Evolutionary conservation across 169 alveolate genomes (phyloP), one percentile per base, ranked within the genome.

Genomic region (Toxoplasma gondii): DNA sequence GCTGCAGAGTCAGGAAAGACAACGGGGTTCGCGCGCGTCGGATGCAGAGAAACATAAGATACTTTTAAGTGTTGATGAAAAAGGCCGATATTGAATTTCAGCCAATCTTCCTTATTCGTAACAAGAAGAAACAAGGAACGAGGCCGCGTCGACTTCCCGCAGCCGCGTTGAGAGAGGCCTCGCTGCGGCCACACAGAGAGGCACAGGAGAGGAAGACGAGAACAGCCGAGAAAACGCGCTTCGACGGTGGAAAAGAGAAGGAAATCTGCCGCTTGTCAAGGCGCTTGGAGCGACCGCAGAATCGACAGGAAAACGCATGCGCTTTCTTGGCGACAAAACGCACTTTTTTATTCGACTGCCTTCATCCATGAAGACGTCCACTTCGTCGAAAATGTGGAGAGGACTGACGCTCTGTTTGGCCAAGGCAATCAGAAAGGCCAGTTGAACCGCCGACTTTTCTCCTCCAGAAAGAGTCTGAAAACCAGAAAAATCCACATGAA

Each of bases 291-390:
- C n/a, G n/a, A n/a, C 58, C 58, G 12, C 58, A 49, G 58, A 12
- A 49, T 4, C 4, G 12, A 49, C 58, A 49, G 58, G 58, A 12
- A 49, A 49, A 49, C 4, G 22, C 4, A 12, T 7, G 12, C 58
- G 58, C 4, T 12, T 49, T 34, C 39, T 34, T 34, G 43, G 9
- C 38, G 86, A 7, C 45, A 19, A 78, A 39, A 43, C 74, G 38
- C 34, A 90, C 93, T 90, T 90, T 70, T 70, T 91, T 12, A 91
- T 36, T 31, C 94, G 84, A 53, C 39, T 91, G n/a, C 82, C 43
- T 36, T 91, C 94, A 36, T 91, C 94, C 94, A 91, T 91, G 91
- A 91, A 91, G 49, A 91, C 94, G 87, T 91, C 94, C 9, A 91
- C 83, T 44, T 91, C 94, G 41, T 91, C 94, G 82, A 91, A 91